A percentile compares a stretch with the other conserved stretches of the same genome.
Evolutionary conservation across 768 basidiomycete genomes (phyloP).

Genomic region (Boletus rubroflammeus): DNA sequence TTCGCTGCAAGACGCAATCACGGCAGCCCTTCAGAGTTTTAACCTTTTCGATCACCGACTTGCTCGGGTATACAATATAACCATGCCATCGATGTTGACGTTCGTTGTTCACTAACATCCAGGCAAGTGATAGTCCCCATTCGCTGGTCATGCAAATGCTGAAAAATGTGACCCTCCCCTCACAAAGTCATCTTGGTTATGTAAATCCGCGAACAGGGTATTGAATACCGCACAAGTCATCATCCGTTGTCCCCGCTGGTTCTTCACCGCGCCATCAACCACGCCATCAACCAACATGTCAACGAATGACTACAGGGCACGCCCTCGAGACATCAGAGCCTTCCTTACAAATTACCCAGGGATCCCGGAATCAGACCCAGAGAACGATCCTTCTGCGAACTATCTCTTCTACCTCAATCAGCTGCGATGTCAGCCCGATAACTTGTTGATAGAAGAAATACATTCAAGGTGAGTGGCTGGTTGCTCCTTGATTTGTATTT

Average conservation of each 20-base stretch:
- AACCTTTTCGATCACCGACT: constrained; percentile 16
- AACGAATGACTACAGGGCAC: background rate
- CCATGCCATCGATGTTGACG: background rate
- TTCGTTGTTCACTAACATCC: background rate
- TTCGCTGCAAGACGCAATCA: background rate
- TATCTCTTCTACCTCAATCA: constrained; percentile 59
- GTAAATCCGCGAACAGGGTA: background rate
- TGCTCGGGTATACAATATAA: background rate
- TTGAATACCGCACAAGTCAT: constrained; percentile 1
- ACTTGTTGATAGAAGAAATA: constrained; percentile 58
- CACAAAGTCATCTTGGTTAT: background rate
- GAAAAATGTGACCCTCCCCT: background rate
- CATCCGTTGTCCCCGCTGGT: constrained; percentile 11
- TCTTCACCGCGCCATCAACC: background rate
- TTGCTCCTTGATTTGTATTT: background rate
- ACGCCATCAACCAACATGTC: constrained; percentile 13
- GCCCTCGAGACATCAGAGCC: constrained; percentile 23
- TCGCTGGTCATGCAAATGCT: background rate
- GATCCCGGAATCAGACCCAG: constrained; percentile 5
- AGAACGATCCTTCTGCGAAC: constrained; percentile 37
- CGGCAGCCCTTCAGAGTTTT: constrained; percentile 17
- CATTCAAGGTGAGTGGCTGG: constrained; percentile 46
- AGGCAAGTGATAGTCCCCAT: constrained; percentile 1
- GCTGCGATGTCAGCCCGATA: constrained; percentile 57
- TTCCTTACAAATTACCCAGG: constrained; percentile 27